These are phyloP conservation scores for Leishmania tarentolae DNA, from an alignment of 208 protist genomes.

Conservation along the genomic window DNA sequence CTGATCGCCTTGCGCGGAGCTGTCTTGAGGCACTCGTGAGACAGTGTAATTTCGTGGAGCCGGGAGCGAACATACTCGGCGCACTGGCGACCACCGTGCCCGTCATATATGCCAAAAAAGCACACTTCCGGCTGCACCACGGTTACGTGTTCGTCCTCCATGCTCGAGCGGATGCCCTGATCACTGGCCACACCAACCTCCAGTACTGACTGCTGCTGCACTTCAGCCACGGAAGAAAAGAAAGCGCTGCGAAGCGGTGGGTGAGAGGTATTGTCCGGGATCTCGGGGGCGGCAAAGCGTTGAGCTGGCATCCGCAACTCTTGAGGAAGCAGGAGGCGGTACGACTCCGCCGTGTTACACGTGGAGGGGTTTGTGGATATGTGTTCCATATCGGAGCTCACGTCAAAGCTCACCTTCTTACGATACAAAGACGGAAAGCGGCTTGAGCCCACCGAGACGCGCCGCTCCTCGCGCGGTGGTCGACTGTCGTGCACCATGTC, in stretches of 20 bases:
- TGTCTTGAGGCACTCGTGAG: conserved; percentile 38
- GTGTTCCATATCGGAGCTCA: conserved; percentile 25
- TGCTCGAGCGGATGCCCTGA: conserved; percentile 77
- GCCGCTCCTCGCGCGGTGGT: not conserved
- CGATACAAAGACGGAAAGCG: conserved; percentile 9
- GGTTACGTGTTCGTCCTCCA: conserved; percentile 80
- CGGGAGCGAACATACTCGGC: conserved; percentile 69
- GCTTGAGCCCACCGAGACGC: conserved; percentile 7
- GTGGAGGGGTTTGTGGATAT: conserved; percentile 14
- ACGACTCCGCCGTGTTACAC: conserved; percentile 9
- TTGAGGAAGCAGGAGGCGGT: not conserved
- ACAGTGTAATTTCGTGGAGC: conserved; percentile 62
- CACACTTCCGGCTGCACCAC: conserved; percentile 52
- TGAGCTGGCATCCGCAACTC: conserved; percentile 10
- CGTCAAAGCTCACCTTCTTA: conserved; percentile 25
- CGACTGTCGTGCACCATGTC: conserved; percentile 4
- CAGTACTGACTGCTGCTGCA: conserved; percentile 27
- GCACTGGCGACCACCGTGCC: conserved; percentile 76
- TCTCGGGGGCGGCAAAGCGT: conserved; percentile 2
- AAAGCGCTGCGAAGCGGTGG: conserved; percentile 16
- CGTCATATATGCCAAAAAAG: conserved; percentile 86
- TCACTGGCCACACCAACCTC: conserved; percentile 69
- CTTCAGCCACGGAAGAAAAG: conserved; percentile 14
- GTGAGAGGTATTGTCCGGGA: not conserved
- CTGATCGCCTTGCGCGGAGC: conserved; percentile 48